Percentiles rank a stretch among this genome's conserved stretches.
phyloP scores from a whole-genome alignment of 495 filamentous ascomycete genomes.

The Pseudomonodictys pantanalensis region DNA sequence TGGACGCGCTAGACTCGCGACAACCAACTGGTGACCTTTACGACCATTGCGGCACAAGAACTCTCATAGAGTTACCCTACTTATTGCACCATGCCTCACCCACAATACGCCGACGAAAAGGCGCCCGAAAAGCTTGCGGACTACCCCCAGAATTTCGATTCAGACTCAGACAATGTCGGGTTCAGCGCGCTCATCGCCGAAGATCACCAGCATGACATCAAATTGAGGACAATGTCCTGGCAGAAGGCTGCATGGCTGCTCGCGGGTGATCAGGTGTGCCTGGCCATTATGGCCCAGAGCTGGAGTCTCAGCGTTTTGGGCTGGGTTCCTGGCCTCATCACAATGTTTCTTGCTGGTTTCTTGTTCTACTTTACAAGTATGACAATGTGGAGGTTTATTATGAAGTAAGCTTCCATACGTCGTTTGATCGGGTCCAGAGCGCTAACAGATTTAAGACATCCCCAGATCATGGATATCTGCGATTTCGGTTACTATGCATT shows the following conservation, averaged over 20 bases:
- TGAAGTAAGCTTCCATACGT: constrained; percentile 44
- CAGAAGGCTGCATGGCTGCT: constrained; percentile 49
- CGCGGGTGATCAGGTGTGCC: constrained; percentile 48
- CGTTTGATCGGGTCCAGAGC: too few relatives aligned
- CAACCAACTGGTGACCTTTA: too few relatives aligned
- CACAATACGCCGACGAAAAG: neutral
- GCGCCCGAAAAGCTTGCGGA: neutral
- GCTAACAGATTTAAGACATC: constrained; percentile 32
- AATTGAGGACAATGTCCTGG: constrained; percentile 51
- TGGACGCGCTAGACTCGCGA: too few relatives aligned
- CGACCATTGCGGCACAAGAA: too few relatives aligned
- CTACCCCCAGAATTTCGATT: neutral
- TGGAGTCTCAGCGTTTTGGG: constrained; percentile 51
- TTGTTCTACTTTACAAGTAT: constrained; percentile 37
- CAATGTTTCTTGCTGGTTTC: constrained; percentile 23
- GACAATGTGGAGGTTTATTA: constrained; percentile 51
- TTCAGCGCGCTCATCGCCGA: neutral
- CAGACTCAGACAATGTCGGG: neutral
- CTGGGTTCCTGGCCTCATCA: constrained; percentile 50
- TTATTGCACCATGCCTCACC: neutral
- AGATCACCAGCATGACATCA: constrained; percentile 50
- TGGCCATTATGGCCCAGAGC: constrained; percentile 52
- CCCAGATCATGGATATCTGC: constrained; percentile 49
- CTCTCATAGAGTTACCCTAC: too few relatives aligned
- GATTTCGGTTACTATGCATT: constrained; percentile 47